A percentile compares a stretch with the other conserved stretches of the same genome.
Conservation (phyloP, 345 rosid species). For the Heritiera fomes region DNA sequence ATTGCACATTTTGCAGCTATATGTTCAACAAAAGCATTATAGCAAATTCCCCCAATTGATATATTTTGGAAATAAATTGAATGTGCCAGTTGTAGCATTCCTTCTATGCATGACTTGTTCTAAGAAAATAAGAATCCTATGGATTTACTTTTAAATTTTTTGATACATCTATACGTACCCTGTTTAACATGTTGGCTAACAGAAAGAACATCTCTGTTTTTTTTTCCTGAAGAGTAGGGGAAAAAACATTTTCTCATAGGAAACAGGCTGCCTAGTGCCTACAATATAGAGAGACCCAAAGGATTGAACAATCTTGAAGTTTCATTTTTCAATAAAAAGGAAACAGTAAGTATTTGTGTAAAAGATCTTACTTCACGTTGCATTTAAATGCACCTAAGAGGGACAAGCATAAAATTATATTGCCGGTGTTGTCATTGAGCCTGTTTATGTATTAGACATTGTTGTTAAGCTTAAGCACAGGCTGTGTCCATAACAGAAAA, state of each 20-base stretch:
- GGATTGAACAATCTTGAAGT: too few species aligned
- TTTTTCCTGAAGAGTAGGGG: not conserved
- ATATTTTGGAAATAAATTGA: not conserved
- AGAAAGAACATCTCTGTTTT: not conserved
- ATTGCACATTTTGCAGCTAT: not conserved
- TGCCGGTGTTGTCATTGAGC: not conserved
- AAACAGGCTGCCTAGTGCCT: too few species aligned
- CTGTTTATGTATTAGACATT: not conserved
- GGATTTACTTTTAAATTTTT: not conserved
- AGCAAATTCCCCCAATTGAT: not conserved
- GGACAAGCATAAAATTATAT: too few species aligned
- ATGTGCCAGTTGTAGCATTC: not conserved
- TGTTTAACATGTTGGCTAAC: too few species aligned
- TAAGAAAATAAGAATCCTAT: not conserved
- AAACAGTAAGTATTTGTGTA: too few species aligned
- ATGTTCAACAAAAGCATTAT: not conserved
- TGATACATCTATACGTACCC: too few species aligned
- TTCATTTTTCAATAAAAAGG: too few species aligned
- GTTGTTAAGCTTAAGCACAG: not conserved
- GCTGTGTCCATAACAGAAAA: not conserved
- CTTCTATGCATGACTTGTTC: not conserved
- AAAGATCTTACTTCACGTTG: too few species aligned
- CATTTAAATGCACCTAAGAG: too few species aligned
- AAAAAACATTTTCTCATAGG: not conserved
- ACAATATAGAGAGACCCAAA: too few species aligned